phyloP scores from a whole-genome alignment of 805 yeast species.

The Yarrowia sp. region DNA sequence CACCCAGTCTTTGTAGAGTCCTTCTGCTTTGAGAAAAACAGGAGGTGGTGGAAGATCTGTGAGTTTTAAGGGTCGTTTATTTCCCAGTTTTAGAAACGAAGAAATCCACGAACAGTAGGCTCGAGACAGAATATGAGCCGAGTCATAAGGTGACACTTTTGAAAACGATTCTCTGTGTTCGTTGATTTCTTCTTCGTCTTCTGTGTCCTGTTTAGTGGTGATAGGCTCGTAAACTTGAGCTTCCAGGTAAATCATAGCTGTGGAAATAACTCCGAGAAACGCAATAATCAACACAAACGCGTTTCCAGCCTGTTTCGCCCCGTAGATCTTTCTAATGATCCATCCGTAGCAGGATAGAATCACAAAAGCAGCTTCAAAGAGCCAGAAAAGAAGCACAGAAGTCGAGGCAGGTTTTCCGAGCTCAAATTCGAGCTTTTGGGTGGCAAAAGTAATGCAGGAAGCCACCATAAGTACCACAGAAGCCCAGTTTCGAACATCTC shows the following conservation, averaged over 20 bases:
- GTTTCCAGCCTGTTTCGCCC: neutral
- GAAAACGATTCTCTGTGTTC: neutral
- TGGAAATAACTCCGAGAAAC: neutral
- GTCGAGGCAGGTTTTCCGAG: conserved; percentile 27
- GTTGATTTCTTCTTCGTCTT: neutral
- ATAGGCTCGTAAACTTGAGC: conserved; percentile 31
- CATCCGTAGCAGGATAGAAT: conserved; percentile 28
- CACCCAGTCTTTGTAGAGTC: conserved; percentile 39
- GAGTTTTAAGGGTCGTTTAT: neutral
- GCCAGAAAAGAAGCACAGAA: conserved; percentile 31
- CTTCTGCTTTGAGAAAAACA: conserved; percentile 35
- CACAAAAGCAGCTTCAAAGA: conserved; percentile 24
- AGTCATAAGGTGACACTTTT: neutral
- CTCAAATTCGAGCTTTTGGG: neutral
- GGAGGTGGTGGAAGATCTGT: conserved; percentile 7
- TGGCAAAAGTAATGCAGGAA: neutral
- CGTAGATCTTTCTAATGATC: neutral
- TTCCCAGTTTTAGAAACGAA: neutral
- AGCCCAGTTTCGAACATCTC: conserved; percentile 8
- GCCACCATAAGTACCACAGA: conserved; percentile 18
- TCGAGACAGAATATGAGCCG: conserved; percentile 8
- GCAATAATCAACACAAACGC: neutral
- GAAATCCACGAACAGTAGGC: conserved; percentile 13
- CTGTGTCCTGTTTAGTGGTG: neutral
- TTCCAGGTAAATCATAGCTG: conserved; percentile 32